Percentiles rank a stretch among this genome's conserved stretches.
Evolutionary conservation across 148 eudicot genomes (phyloP).

Genomic region (Vaccinium macrocarpon): DNA sequence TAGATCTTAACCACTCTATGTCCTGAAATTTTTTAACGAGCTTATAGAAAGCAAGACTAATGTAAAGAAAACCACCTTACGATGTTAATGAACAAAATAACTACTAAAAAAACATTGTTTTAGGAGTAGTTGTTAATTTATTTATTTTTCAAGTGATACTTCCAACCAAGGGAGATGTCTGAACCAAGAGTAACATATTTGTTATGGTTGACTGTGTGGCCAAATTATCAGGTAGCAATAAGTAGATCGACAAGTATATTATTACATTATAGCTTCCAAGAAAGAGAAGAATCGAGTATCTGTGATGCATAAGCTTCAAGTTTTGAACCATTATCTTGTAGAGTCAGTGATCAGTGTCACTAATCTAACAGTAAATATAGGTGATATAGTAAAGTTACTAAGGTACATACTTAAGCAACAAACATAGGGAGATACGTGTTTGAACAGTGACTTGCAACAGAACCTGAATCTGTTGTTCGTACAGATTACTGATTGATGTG

Average conservation of each 20-base stretch:
- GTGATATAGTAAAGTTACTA: neutral
- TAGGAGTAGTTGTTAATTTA: neutral
- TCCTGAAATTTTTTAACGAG: slow-evolving; percentile 45
- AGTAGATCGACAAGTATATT: neutral
- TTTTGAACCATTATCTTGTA: slow-evolving; percentile 66
- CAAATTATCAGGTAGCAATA: neutral
- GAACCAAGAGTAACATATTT: neutral
- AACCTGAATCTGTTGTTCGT: neutral
- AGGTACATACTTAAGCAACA: neutral
- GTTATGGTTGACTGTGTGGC: neutral
- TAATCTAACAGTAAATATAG: neutral
- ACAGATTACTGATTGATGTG: too few species aligned
- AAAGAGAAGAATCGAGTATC: slow-evolving; percentile 46
- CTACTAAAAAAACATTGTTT: too few species aligned
- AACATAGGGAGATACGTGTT: neutral
- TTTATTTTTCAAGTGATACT: neutral
- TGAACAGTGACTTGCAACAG: neutral
- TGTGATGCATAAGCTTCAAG: slow-evolving; percentile 58
- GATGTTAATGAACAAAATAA: neutral
- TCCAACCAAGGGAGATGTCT: neutral
- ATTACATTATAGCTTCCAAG: slow-evolving; percentile 61
- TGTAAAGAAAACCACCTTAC: neutral
- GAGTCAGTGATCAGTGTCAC: neutral
- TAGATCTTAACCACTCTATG: slow-evolving; percentile 61
- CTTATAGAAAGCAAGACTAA: slow-evolving; percentile 4